Conservation (phyloP, 2,329 filamentous ascomycete species). For the Amylocarpus encephaloides region DNA sequence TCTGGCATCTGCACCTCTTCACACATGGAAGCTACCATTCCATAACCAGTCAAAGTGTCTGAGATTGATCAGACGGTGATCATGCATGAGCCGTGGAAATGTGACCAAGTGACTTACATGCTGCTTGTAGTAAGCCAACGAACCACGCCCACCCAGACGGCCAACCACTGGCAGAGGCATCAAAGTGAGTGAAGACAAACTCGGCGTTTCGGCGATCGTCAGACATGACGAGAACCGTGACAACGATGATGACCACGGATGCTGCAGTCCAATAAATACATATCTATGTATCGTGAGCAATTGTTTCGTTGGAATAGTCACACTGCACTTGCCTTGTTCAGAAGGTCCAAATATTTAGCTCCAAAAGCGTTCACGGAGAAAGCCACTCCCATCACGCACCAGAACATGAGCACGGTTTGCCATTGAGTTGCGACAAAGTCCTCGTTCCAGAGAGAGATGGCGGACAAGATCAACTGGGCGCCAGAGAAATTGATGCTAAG, state of each 20-base stretch:
- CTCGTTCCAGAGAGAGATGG: slow-evolving; percentile 64
- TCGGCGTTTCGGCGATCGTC: slow-evolving; percentile 49
- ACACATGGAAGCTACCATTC: slow-evolving; percentile 58
- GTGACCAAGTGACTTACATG: slow-evolving; percentile 17
- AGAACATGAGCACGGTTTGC: slow-evolving; percentile 67
- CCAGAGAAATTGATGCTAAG: slow-evolving; percentile 66
- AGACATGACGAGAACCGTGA: slow-evolving; percentile 51
- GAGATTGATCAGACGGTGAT: slow-evolving; percentile 24
- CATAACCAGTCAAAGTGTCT: slow-evolving; percentile 59
- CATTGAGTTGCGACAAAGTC: slow-evolving; percentile 60
- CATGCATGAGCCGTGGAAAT: neutral
- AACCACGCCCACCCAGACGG: slow-evolving; percentile 67
- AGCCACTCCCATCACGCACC: slow-evolving; percentile 62
- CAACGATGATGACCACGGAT: slow-evolving; percentile 62
- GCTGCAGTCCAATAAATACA: slow-evolving; percentile 67
- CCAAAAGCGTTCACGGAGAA: slow-evolving; percentile 60
- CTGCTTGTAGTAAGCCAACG: slow-evolving; percentile 60
- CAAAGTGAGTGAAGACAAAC: slow-evolving; percentile 64
- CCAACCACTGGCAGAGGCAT: slow-evolving; percentile 60
- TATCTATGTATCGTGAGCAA: slow-evolving; percentile 29
- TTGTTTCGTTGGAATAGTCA: too few relatives aligned
- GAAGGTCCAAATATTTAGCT: slow-evolving; percentile 54
- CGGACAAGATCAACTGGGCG: slow-evolving; percentile 59
- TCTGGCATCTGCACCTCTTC: slow-evolving; percentile 51
- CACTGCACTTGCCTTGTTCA: slow-evolving; percentile 47